These are phyloP conservation scores for Saturnispora sanitii DNA, from an alignment of 805 yeast genomes.

Conservation along the genomic window DNA sequence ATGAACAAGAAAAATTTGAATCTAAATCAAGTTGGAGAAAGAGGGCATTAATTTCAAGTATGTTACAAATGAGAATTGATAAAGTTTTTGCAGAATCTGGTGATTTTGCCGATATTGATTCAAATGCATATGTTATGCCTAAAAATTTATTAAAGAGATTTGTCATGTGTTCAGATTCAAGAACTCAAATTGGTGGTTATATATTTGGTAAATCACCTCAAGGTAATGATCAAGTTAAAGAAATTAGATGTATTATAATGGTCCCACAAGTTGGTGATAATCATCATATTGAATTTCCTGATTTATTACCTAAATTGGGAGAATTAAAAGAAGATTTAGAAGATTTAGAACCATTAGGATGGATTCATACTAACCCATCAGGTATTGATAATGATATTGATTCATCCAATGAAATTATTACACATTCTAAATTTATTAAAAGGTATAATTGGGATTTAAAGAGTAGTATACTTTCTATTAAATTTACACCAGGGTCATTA, in stretches of 20 bases:
- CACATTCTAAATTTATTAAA: conserved; percentile 37
- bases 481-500: conserved; percentile 77
- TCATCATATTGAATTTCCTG: conserved; percentile 54
- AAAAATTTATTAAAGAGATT: conserved; percentile 69
- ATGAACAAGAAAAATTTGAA: conserved; percentile 74
- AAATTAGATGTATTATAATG: conserved; percentile 61
- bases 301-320: conserved; percentile 31
- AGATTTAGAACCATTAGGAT: conserved; percentile 75
- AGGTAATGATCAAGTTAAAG: conserved; percentile 67
- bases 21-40: conserved; percentile 88
- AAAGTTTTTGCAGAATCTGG: conserved; percentile 65
- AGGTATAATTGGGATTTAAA: conserved; percentile 32
- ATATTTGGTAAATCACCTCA: conserved; percentile 71
- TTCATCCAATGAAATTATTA: conserved; percentile 61
- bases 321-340: conserved; percentile 39
- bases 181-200: conserved; percentile 74
- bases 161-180: conserved; percentile 68
- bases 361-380: conserved; percentile 84
- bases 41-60: conserved; percentile 70
- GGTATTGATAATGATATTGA: conserved; percentile 44
- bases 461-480: conserved; percentile 50
- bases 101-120: conserved; percentile 41
- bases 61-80: conserved; percentile 63
- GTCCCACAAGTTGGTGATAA: conserved; percentile 83
- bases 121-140: conserved; percentile 69